Evolutionary conservation across 1,284 basidiomycete species (phyloP), one percentile per base, ranked within the genome.

Genomic region (Rhodotorula sp.): DNA sequence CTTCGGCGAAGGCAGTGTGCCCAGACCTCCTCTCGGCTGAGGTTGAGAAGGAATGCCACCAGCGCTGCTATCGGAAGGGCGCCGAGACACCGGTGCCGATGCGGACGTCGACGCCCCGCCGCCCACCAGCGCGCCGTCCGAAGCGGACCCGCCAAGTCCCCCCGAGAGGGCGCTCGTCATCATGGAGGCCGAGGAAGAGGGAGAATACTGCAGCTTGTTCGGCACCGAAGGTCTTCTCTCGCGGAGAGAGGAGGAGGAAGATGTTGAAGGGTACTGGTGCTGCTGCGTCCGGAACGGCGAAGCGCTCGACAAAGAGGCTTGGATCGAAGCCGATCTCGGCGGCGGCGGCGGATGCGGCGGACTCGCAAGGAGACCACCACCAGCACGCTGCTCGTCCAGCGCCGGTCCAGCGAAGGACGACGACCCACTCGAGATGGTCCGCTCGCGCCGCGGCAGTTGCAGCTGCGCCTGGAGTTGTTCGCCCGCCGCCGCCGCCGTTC

Each of bases 381-480:
- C 16, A 21, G 52, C 1, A 21, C 54, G 54, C 54, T 55, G 26
- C 6, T 55, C 54, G 26, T 28, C 26, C 50, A 52, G 21, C 7
- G n/a, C n/a, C 12, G 50, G n/a, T n/a, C 26, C 26, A 28, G 26
- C 54, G 59, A 47, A 38, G 5, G 59, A 14, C 59, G 59, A 48
- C 10, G 55, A 31, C 16, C 26, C 15, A n/a, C 15, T 38, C 21
- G 69, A 66, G 16, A 70, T 52, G 12, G 65, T 66, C 23, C 62
- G 58, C 43, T 66, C 58, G 21, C 69, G 60, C 28, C 60, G 31
- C 19, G 68, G 64, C 1, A 63, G 26, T n/a, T 66, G 64, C 19
- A 69, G 38, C 28, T 69, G 68, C 23, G 60, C 62, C 28, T 69
- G 68, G 2, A 69, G 59, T 1, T 61, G 55, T 31, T 64, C 63